Evolutionary conservation across 345 rosid species (phyloP).

Genomic region (Ailanthus altissimus): DNA sequence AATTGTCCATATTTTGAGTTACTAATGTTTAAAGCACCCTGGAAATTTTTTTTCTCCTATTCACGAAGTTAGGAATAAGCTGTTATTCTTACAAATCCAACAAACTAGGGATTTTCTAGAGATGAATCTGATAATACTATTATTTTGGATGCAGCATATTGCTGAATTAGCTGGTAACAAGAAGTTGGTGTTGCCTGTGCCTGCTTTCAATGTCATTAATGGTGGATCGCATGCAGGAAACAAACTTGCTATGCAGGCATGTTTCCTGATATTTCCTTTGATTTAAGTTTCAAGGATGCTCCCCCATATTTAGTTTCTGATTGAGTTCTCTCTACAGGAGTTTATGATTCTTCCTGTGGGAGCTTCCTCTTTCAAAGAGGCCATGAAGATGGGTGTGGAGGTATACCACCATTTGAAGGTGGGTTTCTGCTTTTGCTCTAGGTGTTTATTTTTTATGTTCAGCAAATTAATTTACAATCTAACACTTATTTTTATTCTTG

Average conservation of each 20-base stretch:
- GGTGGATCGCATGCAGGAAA: constrained; percentile 99
- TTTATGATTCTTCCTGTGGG: constrained; percentile 98
- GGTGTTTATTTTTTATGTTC: background rate
- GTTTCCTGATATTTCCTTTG: constrained; percentile 5
- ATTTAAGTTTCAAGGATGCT: background rate
- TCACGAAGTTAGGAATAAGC: background rate
- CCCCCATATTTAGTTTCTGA: background rate
- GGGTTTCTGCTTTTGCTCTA: background rate
- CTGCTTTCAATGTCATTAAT: constrained; percentile 97
- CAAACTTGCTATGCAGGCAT: constrained; percentile 96
- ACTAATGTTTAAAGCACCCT: background rate
- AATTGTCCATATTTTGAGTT: background rate
- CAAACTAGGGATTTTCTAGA: background rate
- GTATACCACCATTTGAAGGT: constrained; percentile 96
- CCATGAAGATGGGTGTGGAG: constrained; percentile 99
- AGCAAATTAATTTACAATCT: background rate
- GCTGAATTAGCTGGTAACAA: constrained; percentile 95
- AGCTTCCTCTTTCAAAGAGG: constrained; percentile 88
- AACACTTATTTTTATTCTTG: background rate
- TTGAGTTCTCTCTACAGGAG: constrained; percentile 47
- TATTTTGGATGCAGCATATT: constrained; percentile 63
- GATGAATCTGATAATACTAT: background rate
- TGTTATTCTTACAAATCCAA: background rate
- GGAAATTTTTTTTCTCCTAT: background rate
- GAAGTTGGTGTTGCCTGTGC: constrained; percentile 86